Base-by-base conservation (phyloP, 805 yeast genomes). In the Yamadazyma paraphyllophila region DNA sequence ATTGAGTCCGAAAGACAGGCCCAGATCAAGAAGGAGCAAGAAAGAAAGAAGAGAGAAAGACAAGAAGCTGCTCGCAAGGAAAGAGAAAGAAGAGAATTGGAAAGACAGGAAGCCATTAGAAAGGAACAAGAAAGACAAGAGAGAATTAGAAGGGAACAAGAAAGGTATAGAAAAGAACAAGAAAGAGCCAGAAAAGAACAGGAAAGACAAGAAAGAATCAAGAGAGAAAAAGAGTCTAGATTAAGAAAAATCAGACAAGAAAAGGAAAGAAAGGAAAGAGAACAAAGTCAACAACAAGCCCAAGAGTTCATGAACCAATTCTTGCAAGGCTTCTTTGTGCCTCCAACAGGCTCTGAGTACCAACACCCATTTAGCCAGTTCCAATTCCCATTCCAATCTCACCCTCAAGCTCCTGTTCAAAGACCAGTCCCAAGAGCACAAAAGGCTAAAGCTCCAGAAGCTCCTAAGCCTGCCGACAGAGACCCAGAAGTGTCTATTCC, bases 281-380 rank as follows among this genome's bases (percentile, higher is more conserved):
- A 51, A 15, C 41, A 50, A 40, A 59, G 57, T 48, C 65, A 61
- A 49, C 27, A 47, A 30, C 47, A 44, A 35, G 50, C 51, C 20
- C 64, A 60, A 52, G 59, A 59, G 24, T 57, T 61, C 47, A 47
- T 61, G 26, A 49, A 53, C 32, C 58, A 53, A 32, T 44, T 61
- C 34, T 60, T 60, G 32, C 60, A 57, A 34, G 27, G 42, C n/a
- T 39, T 50, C 39, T 47, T 50, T 34, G 44, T 32, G 33, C 50
- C 49, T 14, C 26, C 26, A 14, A 20, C 26, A 9, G 36, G 12
- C 11, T 35, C 40, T 16, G 29, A 36, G 29, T 25, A 26, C 17
- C 31, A 37, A 11, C 17, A 13, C 7, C 31, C 31, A 25, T 37
- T 26, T 9, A 14, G 30, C 26, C 32, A 12, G 13, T 32, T 32